Conservation (phyloP, 768 basidiomycete genomes). For the Lactifluus piperatus region DNA sequence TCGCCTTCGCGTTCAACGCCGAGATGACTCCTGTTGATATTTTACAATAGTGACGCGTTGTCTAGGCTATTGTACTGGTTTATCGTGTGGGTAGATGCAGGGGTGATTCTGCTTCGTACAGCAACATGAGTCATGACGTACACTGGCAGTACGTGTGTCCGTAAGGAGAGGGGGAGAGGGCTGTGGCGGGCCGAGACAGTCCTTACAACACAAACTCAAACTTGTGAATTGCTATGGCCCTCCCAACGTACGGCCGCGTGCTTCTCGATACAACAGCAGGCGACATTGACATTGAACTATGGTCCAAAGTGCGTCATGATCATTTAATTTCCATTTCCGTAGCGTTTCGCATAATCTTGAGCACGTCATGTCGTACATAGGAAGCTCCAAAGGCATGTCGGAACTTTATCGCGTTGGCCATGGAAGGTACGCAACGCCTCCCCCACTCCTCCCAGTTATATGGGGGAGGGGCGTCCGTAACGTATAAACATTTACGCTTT, state of each 20-base stretch:
- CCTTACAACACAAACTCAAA: not conserved
- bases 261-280: slow-evolving; percentile 85
- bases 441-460: too few relatives aligned
- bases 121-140: too few relatives aligned
- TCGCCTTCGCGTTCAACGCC: not conserved
- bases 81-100: too few relatives aligned
- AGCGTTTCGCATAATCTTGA: not conserved
- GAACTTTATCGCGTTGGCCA: slow-evolving; percentile 79
- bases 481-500: not conserved
- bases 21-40: too few relatives aligned
- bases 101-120: too few relatives aligned
- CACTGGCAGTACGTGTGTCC: too few relatives aligned
- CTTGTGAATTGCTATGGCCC: slow-evolving; percentile 43
- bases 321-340: not conserved
- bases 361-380: slow-evolving; percentile 34
- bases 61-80: too few relatives aligned
- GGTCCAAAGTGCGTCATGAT: slow-evolving; percentile 61
- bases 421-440: slow-evolving; percentile 70
- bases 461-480: too few relatives aligned
- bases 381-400: slow-evolving; percentile 94
- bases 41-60: too few relatives aligned
- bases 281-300: slow-evolving; percentile 83
- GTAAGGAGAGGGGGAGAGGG: too few relatives aligned
- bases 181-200: not conserved
- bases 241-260: slow-evolving; percentile 80